phyloP scores from a whole-genome alignment of 2,329 filamentous ascomycete genomes.

The Stromatinia cepivora region DNA sequence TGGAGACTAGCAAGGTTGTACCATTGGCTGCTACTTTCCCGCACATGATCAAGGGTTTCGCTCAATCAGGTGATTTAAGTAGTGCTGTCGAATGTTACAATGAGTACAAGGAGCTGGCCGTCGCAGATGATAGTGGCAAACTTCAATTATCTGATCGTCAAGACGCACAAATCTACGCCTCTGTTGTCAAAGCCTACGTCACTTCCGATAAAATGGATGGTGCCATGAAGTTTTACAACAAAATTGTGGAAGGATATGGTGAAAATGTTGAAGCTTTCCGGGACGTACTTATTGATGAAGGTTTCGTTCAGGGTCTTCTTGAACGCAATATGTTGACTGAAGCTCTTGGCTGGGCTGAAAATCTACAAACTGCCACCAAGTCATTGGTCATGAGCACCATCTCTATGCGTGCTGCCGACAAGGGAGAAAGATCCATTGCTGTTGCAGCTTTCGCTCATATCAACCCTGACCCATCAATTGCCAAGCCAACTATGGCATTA shows the following conservation, averaged over 20 bases:
- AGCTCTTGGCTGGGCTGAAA: conserved; percentile 71
- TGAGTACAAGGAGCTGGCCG: conserved; percentile 86
- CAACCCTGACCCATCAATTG: conserved; percentile 50
- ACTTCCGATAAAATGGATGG: conserved; percentile 77
- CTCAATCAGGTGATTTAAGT: conserved; percentile 73
- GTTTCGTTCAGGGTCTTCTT: conserved; percentile 77
- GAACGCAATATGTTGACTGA: conserved; percentile 68
- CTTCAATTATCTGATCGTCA: conserved; percentile 68
- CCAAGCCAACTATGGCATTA: conserved; percentile 72
- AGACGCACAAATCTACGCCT: conserved; percentile 83
- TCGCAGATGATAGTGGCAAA: conserved; percentile 76
- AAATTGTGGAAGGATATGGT: conserved; percentile 66
- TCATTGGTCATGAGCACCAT: conserved; percentile 69
- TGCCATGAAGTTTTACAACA: conserved; percentile 81
- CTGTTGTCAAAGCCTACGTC: conserved; percentile 88
- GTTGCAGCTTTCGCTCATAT: conserved; percentile 64
- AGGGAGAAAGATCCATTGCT: conserved; percentile 68
- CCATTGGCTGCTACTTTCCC: conserved; percentile 84
- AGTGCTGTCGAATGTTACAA: conserved; percentile 95
- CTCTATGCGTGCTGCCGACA: conserved; percentile 77
- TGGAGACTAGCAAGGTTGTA: conserved; percentile 74
- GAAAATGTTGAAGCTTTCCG: conserved; percentile 63
- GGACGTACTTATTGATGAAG: conserved; percentile 68
- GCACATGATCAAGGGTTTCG: conserved; percentile 93
- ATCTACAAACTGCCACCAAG: conserved; percentile 59